Evolutionary conservation across 148 eudicot genomes (phyloP).

Genomic region (Camellia japonica): DNA sequence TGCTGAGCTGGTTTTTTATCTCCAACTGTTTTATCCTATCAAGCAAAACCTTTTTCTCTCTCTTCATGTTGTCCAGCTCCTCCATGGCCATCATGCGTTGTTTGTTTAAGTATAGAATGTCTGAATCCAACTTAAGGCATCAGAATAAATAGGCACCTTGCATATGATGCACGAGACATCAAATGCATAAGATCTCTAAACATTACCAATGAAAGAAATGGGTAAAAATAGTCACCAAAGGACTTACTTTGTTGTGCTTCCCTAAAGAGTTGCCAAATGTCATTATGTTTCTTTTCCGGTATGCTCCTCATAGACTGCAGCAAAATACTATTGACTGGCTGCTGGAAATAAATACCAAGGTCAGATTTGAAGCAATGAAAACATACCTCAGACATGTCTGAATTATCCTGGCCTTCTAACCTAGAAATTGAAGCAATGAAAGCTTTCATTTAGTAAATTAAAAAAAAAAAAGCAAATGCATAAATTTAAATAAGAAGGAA

Average conservation of each 20-base stretch:
- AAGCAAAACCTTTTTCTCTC: conserved; percentile 39
- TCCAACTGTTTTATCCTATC: conserved; percentile 47
- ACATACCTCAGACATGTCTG: conserved; percentile 32
- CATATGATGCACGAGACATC: not conserved
- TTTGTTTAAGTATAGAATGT: conserved; percentile 54
- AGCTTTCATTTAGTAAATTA: not conserved
- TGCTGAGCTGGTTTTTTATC: conserved; percentile 19
- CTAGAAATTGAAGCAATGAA: conserved; percentile 17
- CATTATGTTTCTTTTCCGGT: conserved; percentile 30
- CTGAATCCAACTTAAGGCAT: conserved; percentile 27
- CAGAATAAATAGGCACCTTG: conserved; percentile 1
- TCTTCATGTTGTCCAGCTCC: conserved; percentile 48
- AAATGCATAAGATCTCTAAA: not conserved
- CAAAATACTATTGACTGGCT: conserved; percentile 4
- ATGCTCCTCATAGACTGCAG: conserved; percentile 24
- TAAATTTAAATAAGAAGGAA: not conserved
- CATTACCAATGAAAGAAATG: not conserved
- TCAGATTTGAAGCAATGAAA: not conserved
- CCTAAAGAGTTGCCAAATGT: conserved; percentile 55
- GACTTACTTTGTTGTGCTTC: conserved; percentile 64
- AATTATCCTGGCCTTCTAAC: conserved; percentile 27
- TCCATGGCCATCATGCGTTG: conserved; percentile 51
- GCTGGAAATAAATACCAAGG: conserved; percentile 12
- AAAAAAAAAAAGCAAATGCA: not conserved
- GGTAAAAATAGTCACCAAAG: not conserved